Evolutionary conservation across 306 rosid genomes (phyloP), one percentile per base, ranked within the genome.

Genomic region (Gillenia trifoliata): DNA sequence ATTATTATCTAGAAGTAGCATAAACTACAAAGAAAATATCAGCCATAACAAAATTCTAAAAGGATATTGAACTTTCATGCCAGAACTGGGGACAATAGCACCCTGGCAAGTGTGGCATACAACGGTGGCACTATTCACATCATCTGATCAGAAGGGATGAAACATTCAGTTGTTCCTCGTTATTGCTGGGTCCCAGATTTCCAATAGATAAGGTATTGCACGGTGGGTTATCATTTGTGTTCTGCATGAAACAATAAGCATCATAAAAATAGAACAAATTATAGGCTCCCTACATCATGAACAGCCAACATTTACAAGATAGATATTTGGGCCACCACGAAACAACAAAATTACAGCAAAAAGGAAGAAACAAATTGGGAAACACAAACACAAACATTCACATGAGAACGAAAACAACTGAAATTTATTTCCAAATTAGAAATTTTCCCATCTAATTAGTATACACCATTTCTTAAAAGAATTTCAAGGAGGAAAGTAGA

Each of bases 21-120:
- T 3, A 50, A 74, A 5, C 22, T 15, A 25, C 19, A 60, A 57
- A 28, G 77, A 66, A 74, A 17, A 34, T 11, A 60, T 72, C 16
- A 47, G 72, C 17, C 60, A 62, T 36, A 72, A 75, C 23, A 82
- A 64, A 16, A 26, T 61, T 69, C 55, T 17, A 75, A 82, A 88
- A 91, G 97, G 98, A 94, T 94, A 94, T 86, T 94, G 99, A 87
- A 94, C 92, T 74, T 97, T 89, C 99, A 94, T 94, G 88, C 99
- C 99, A 60, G 99, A 94, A 85, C 99, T 94, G 55, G 96, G 97
- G 70, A 91, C 90, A 84, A 94, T 96, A 49, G 96, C 99, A 75
- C 99, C 99, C 89, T 94, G 99, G 82, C 91, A 83, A 86, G 50
- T 90, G 74, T 85, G 97, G 85, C 92, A 97, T 40, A 94, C 97